Base-by-base conservation (phyloP, 306 rosid genomes). In the Sphenostylis stenocarpa region DNA sequence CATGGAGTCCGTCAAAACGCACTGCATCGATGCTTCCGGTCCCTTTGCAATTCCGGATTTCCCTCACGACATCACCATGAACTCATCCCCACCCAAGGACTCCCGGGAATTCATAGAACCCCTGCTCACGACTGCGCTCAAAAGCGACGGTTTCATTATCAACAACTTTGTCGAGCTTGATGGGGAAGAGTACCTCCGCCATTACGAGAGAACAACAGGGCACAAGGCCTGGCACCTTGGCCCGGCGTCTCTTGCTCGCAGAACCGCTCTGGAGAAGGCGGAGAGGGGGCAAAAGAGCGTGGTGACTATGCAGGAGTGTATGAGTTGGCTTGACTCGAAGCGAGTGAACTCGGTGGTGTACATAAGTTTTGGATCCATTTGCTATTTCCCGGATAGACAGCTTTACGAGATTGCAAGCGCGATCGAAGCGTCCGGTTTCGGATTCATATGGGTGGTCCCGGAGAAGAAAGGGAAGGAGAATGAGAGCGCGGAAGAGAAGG, bases 211-310 rank as follows among this genome's bases (percentile, higher is more conserved):
- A n/a, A 76, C 16, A 6, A 72, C 43, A 0, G 81, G 80, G 0
- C 75, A 58, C 49, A 82, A 76, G 28, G 75, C 81, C 0, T 82
- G 86, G 86, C 85, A 77, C 14, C 16, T 87, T 11, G 90, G 90
- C 1, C 88, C 86, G 0, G 69, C 72, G 23, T 79, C 71, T 3
- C 67, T 86, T 7, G 57, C 19, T 21, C 48, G 60, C 17, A 65
- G 16, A 77, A 72, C 76, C 0, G 12, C 3, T 3, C 3, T 64
- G 41, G 75, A 77, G 24, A 77, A 77, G 31, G 48, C 79, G 7
- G 71, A 77, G 65, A 77, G 82, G 11, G 82, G 82, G 1, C 10
- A 56, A 2, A 19, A 78, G 67, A 78, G 77, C 57, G 76, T 45
- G 57, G 65, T 76, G 48, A 49, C 26, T 7, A 8, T 6, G 75